Evolutionary conservation across 2,329 filamentous ascomycete genomes (phyloP), one percentile per base, ranked within the genome.

Genomic region (Blumeria hordei): DNA sequence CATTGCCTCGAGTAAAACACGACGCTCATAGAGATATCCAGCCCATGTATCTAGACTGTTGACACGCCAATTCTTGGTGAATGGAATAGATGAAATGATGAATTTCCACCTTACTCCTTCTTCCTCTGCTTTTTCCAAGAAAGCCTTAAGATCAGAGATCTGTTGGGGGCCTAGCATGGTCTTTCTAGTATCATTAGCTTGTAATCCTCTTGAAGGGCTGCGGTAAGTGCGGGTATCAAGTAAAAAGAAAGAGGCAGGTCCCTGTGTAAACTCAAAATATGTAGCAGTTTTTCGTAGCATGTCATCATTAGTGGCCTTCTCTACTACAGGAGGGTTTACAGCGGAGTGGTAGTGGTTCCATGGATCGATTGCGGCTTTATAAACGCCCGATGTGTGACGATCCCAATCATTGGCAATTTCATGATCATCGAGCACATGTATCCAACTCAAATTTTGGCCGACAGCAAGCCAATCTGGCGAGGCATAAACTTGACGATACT

Each of bases 391-490:
- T 12, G 77, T 82, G 65, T 90, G 92, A 16, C 76, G 73, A 57
- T 83, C 80, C 88, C 88, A 96, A 68, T 96, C 92, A 62, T 98
- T 96, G 5, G 77, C 77, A 58, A 98, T 95, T 65, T 98, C 92
- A 63, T 98, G 92, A 65, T 98, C 92, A 64, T 98, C 92, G 12
- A 95, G 76, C 1, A 94, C 88, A 64, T 98, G 92, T 47, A 96
- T 86, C 92, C 92, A 98, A 62, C 88, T 93, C n/a, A 96, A 71
- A 55, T 87, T 81, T 60, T 83, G 74, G 0, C 79, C 79, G 10
- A 85, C 80, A 0, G 78, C 71, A 0, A 77, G 72, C 92, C 92
- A 98, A 60, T 94, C 90, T 0, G 90, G 90, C 2, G 88, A 94
- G 0, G 86, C 83, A 64, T 98, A 98, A n/a, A 95, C 81, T 62